Evolutionary conservation across 495 filamentous ascomycete genomes (phyloP), one percentile per base, ranked within the genome.

Genomic region (Penicillium riverlandense): DNA sequence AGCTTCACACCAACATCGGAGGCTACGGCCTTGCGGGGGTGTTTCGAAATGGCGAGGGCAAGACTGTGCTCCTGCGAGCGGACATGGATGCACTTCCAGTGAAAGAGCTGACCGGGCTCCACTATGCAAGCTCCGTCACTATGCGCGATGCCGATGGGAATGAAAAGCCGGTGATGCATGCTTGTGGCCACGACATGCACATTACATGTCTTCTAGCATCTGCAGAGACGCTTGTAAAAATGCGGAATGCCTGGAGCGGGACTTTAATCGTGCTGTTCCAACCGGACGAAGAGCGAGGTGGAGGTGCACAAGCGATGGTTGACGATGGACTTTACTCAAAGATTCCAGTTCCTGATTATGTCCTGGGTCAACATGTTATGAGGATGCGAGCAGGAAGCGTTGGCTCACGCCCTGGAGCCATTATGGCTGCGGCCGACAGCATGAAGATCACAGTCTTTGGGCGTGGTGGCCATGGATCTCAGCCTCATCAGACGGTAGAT

Each of bases 131-230:
- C 44, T 57, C 58, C 2, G 52, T 58, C 10, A 70, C 48, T 0
- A 73, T 71, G 66, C 40, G 39, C 7, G 71, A 75, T 40, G 53
- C 60, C 8, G 66, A 71, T 16, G 68, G 66, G 0, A 36, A 56
- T 9, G 62, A 66, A 31, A 73, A 72, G 37, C 72, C 73, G 0
- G 71, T 75, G 4, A 77, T 77, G 75, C 75, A 76, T 45, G 75
- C 75, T 11, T 77, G 76, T 40, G 76, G 74, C 2, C 76, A 79
- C 52, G 76, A 79, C 35, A 75, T 78, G 67, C 76, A 79, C 31
- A 65, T 79, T 3, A 77, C 76, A 0, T 74, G 67, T 49, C 64
- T 78, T 0, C 62, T 78, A 4, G 76, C 72, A 0, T 68, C 73
- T 0, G 65, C 74, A 0, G 72, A 78, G 38, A 49, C 48, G 0